Evolutionary conservation across 2,329 filamentous ascomycete species (phyloP), one percentile per base, ranked within the genome.

Genomic region (Anthostomella pinea): DNA sequence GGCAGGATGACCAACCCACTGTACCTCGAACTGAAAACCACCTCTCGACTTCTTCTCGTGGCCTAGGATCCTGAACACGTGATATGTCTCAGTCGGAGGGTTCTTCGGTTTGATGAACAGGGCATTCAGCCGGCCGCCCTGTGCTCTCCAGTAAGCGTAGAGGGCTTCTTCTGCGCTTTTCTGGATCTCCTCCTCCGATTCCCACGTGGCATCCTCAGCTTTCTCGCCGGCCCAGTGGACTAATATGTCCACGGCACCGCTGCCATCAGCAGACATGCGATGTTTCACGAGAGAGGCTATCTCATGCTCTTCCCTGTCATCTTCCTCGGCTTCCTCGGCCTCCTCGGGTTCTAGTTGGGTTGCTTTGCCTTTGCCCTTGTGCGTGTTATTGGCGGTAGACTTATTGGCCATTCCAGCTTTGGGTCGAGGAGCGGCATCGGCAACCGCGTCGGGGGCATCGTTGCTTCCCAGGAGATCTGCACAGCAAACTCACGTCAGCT

Each of bases 151-250:
- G 38, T 62, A 64, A 5, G 51, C 47, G 21, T 56, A 63, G 1
- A 64, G 38, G 2, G 41, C 43, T 15, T 62, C 59, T 17, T 51
- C 54, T 1, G 59, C 60, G 27, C 56, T 56, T 31, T 52, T 36
- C 24, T 64, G 62, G 27, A 64, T 58, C 35, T 58, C 58, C 10
- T 53, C 50, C 28, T 64, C 62, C 4, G 44, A 30, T 17, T 63
- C 61, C 59, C 59, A 64, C 3, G 56, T 59, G 5, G 49, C 51
- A 5, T 59, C 49, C 14, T 51, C 34, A 24, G 48, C 39, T 5
- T 33, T 34, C 31, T 58, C 55, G 9, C 48, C 54, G 2, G 20
- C 45, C 57, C 60, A 64, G 16, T 56, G 49, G 17, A 64, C 51
- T 5, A 57, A 46, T 7, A 64, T 32, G 30, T 63, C 56, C 26